Conservation (phyloP, 371 early-diverging fungal species). For the Basidiobolus meristosporus region DNA sequence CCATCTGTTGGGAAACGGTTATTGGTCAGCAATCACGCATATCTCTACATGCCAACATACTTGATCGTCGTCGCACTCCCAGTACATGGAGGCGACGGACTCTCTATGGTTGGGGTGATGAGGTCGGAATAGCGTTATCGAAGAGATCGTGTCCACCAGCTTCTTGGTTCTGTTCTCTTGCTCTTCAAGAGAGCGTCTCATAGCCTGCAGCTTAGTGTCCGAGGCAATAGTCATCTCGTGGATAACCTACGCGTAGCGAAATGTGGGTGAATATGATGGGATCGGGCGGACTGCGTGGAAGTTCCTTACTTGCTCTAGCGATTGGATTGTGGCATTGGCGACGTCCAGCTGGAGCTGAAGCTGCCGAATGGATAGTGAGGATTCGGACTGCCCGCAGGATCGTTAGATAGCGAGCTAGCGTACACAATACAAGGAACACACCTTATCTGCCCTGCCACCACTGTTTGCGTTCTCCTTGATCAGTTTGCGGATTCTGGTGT, state of each 20-base stretch:
- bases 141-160: not conserved
- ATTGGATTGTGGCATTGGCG: not conserved
- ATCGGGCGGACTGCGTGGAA: not conserved
- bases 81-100: not conserved
- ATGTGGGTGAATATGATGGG: not conserved
- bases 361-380: not conserved
- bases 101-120: not conserved
- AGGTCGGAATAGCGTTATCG: not conserved
- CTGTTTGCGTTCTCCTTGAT: too few species aligned
- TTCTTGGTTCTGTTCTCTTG: not conserved
- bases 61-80: not conserved
- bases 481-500: too few species aligned
- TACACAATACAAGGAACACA: too few species aligned
- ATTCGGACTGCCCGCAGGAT: too few species aligned
- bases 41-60: too few species aligned
- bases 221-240: not conserved
- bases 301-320: not conserved
- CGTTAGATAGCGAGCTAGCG: too few species aligned
- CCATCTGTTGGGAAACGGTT: not conserved
- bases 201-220: not conserved
- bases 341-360: not conserved
- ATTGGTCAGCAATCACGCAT: not conserved
- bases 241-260: not conserved
- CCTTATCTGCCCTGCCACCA: too few species aligned
- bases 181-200: not conserved